phyloP scores from a whole-genome alignment of 164 flowering plant species.

The Aristolochia fimbriata region DNA sequence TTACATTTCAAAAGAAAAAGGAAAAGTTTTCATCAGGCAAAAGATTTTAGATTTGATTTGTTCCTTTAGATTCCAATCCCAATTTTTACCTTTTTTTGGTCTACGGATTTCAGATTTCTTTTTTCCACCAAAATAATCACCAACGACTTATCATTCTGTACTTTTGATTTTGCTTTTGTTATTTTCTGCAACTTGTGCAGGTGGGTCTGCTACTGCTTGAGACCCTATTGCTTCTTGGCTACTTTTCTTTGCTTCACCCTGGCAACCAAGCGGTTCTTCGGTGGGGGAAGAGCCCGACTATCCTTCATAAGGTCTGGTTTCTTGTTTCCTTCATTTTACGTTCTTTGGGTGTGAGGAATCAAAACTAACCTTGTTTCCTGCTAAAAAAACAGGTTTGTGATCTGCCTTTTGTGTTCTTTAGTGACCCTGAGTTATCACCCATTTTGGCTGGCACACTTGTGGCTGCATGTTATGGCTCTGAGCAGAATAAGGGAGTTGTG shows the following conservation, averaged over 20 bases:
- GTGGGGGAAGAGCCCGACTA: slow-evolving; percentile 92
- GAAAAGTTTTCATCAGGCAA: no score
- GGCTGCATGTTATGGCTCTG: slow-evolving; percentile 79
- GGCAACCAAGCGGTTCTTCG: slow-evolving; percentile 91
- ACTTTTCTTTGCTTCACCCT: slow-evolving; percentile 74
- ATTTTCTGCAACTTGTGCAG: slow-evolving; percentile 24
- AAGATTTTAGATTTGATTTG: no score
- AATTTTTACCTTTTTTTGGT: no score
- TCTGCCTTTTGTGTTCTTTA: slow-evolving; percentile 88
- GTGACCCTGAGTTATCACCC: slow-evolving; percentile 84
- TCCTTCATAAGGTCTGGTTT: slow-evolving; percentile 83
- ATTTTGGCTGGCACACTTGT: slow-evolving; percentile 71
- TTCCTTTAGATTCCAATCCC: no score
- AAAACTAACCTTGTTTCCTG: neutral
- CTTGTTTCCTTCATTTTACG: neutral
- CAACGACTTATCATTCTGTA: neutral
- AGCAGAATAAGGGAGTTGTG: slow-evolving; percentile 73
- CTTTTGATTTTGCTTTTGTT: neutral
- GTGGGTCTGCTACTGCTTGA: slow-evolving; percentile 74
- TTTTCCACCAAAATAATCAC: no score
- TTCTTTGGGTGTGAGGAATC: neutral
- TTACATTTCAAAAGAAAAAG: no score
- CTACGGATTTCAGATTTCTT: no score
- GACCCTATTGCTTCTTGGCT: slow-evolving; percentile 64
- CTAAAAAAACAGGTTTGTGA: slow-evolving; percentile 63